Evolutionary conservation across 352 stramenopile species (phyloP).

Genomic region (Phytopythium vexans): DNA sequence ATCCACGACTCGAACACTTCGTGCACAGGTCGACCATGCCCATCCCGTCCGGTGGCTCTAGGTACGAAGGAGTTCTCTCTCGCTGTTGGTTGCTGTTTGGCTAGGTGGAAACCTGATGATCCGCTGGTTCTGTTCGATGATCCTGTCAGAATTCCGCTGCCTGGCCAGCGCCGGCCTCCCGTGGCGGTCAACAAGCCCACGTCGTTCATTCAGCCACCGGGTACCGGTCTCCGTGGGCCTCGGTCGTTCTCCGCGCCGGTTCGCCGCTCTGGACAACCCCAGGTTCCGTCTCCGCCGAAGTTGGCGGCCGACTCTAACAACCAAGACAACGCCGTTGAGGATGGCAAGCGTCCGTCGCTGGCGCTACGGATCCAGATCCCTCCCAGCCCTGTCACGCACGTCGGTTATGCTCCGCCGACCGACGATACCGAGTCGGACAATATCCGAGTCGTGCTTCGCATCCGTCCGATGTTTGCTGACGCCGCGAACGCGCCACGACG

Average conservation of each 20-base stretch:
- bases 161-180: conserved; percentile 13
- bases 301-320: no score
- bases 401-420: conserved; percentile 10
- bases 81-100: no score
- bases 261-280: no score
- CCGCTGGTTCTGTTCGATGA: no score
- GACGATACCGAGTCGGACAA: conserved; percentile 40
- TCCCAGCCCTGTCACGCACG: neutral
- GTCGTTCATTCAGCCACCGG: conserved; percentile 14
- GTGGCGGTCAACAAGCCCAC: conserved; percentile 1
- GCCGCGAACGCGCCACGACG: conserved; percentile 22
- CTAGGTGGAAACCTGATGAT: no score
- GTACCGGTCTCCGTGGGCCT: conserved; percentile 1
- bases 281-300: no score
- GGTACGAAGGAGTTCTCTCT: neutral
- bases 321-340: no score
- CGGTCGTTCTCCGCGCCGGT: no score
- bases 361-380: conserved; percentile 3
- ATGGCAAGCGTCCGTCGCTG: neutral
- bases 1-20: no score
- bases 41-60: conserved; percentile 1
- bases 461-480: conserved; percentile 38
- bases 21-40: neutral
- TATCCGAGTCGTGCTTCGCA: conserved; percentile 73
- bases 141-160: conserved; percentile 13